phyloP scores from a whole-genome alignment of 225 moss, liverwort and hornwort genomes.

The Anthoceros angustus region DNA sequence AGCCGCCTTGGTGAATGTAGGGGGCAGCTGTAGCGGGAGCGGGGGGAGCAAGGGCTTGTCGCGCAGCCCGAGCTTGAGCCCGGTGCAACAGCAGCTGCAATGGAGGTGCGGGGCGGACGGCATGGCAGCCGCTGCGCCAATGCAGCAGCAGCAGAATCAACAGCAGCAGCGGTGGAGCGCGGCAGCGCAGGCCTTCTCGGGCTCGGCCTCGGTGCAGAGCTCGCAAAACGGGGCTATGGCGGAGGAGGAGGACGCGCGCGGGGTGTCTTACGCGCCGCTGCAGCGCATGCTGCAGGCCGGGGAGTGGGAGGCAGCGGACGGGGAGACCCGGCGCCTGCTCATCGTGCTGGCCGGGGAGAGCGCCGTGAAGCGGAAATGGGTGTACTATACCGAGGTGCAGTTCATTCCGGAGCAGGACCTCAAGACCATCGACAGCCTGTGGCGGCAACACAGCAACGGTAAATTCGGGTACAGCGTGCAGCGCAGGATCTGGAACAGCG shows the following conservation, averaged over 20 bases:
- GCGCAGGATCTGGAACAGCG: constrained; percentile 51
- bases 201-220: no score
- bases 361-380: constrained; percentile 82
- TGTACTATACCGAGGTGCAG: constrained; percentile 85
- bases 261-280: constrained; percentile 48
- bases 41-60: no score
- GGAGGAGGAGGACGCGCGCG: constrained; percentile 31
- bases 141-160: no score
- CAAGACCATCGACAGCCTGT: constrained; percentile 53
- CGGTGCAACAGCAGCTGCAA: no score
- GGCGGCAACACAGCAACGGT: constrained; percentile 66
- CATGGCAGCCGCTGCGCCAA: no score
- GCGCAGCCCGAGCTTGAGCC: no score
- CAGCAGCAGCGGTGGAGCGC: no score
- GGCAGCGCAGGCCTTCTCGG: no score
- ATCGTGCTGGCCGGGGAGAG: constrained; percentile 65
- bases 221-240: constrained; percentile 14
- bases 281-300: constrained; percentile 63
- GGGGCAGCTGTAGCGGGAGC: no score
- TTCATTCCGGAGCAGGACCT: constrained; percentile 60
- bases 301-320: constrained; percentile 94
- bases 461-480: constrained; percentile 96
- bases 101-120: no score
- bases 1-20: no score
- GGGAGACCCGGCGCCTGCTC: constrained; percentile 66